Base-by-base conservation (phyloP, 2,329 filamentous ascomycete species). In the Claviceps sp. region DNA sequence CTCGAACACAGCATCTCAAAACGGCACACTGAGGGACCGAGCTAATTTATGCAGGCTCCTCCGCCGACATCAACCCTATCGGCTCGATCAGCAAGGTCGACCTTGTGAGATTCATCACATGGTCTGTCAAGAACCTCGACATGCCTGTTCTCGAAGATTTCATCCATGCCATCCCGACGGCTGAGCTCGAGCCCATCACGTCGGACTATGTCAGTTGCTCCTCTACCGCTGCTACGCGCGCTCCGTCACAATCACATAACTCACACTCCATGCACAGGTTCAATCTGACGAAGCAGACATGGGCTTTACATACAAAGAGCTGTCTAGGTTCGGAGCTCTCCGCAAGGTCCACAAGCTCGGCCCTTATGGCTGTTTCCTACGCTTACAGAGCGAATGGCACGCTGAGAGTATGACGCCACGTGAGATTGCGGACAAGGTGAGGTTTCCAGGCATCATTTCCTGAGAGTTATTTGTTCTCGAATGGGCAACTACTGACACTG, bases 71-170 rank as follows among this genome's bases (percentile, higher is more conserved):
- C 2, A 60, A 58, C 40, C 61, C 61, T 0, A 58, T 63, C 3
- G 59, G 60, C 57, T 56, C 55, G 1, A 55, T 63, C 4, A 56
- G 55, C 43, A 86, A 86, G 62, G 78, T 74, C 1, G 84, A 86
- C 57, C 71, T 85, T 1, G 84, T 82, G 60, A 65, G 72, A 13
- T 86, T 87, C 63, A 82, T 86, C 55, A 65, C 65, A 40, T 86
- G 76, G 71, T 72, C 78, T 1, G 62, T 70, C 30, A 66, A 66
- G 38, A 67, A 70, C 30, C 85, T 84, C 64, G 63, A 73, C 3
- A 69, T 86, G 3, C 81, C 81, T 0, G 78, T 85, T 48, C 70
- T 86, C 20, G 64, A 75, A 11, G 73, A 78, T 9, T 87, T 87
- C 63, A 67, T 87, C 47, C 68, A 74, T 45, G 81, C 78, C 1